Evolutionary conservation across 225 moss, liverwort and hornwort genomes (phyloP).

Genomic region (Thuidium tamariscinum): DNA sequence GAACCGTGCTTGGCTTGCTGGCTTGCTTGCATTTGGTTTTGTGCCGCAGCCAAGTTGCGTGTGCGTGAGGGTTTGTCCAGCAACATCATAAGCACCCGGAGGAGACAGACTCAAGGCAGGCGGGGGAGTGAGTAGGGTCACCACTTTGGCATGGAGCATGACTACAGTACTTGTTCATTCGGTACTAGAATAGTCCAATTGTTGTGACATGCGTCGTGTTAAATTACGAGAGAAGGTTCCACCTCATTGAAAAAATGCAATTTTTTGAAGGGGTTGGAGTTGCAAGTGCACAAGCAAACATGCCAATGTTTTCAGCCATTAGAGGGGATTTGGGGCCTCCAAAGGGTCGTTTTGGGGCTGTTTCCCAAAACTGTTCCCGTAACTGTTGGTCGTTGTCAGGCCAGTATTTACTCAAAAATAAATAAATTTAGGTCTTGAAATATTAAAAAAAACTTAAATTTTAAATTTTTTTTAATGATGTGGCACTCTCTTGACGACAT

Average conservation of each 20-base stretch:
- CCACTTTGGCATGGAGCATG: neutral
- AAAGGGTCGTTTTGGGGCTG: no score
- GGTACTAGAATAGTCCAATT: neutral
- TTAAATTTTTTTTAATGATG: no score
- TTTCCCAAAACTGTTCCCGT: no score
- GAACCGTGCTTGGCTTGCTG: neutral
- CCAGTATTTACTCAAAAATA: no score
- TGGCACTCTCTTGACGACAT: no score
- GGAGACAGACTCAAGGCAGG: neutral
- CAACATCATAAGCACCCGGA: neutral
- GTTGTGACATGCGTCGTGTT: no score
- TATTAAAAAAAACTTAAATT: no score
- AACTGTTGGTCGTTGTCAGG: no score
- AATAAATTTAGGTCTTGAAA: no score
- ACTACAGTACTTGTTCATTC: neutral
- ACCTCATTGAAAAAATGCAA: rapidly evolving
- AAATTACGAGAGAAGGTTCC: no score
- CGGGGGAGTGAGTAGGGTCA: neutral
- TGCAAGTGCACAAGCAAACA: rapidly evolving
- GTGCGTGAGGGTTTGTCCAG: neutral
- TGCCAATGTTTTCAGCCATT: no score
- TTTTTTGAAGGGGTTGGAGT: neutral
- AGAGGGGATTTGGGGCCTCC: no score
- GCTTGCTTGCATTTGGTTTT: neutral
- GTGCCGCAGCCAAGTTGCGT: neutral